These are phyloP conservation scores for Sporobolomyces pararoseus DNA, from an alignment of 768 basidiomycete genomes.

Conservation along the genomic window DNA sequence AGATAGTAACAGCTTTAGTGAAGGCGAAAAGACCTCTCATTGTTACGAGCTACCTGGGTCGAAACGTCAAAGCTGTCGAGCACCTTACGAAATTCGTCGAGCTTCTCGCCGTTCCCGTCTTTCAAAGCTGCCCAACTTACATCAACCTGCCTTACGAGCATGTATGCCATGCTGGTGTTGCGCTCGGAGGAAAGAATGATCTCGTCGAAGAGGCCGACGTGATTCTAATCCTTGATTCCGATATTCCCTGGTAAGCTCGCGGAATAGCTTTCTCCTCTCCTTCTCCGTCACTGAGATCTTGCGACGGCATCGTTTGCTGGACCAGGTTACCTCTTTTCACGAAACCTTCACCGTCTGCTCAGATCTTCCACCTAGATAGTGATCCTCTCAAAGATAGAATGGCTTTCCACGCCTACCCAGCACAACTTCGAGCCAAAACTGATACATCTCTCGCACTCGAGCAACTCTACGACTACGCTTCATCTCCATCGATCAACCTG, in stretches of 20 bases:
- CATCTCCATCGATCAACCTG: constrained; percentile 18
- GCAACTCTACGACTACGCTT: constrained; percentile 53
- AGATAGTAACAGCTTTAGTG: constrained; percentile 57
- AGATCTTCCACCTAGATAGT: constrained; percentile 61
- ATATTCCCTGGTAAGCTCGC: constrained; percentile 59
- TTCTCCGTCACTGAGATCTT: too few species aligned
- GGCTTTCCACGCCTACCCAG: constrained; percentile 48
- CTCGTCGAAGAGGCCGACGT: constrained; percentile 55
- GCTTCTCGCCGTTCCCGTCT: constrained; percentile 59
- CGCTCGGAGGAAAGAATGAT: neutral
- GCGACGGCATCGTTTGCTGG: too few species aligned
- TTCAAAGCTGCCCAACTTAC: constrained; percentile 56
- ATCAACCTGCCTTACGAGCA: constrained; percentile 61
- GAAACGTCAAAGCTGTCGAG: constrained; percentile 55
- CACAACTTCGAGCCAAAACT: constrained; percentile 60
- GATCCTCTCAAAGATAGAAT: constrained; percentile 59
- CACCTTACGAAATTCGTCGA: constrained; percentile 56
- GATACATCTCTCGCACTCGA: constrained; percentile 58
- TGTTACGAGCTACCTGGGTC: constrained; percentile 62
- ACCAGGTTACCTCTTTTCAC: constrained; percentile 48
- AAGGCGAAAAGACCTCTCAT: constrained; percentile 60
- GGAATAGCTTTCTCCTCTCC: too few species aligned
- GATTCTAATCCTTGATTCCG: constrained; percentile 63
- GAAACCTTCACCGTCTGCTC: constrained; percentile 49
- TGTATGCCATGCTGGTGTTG: neutral